A percentile compares a stretch with the other conserved stretches of the same genome.
phyloP scores from a whole-genome alignment of 192 early-diverging fungal genomes.

The Gryganskiella cystojenkinii region DNA sequence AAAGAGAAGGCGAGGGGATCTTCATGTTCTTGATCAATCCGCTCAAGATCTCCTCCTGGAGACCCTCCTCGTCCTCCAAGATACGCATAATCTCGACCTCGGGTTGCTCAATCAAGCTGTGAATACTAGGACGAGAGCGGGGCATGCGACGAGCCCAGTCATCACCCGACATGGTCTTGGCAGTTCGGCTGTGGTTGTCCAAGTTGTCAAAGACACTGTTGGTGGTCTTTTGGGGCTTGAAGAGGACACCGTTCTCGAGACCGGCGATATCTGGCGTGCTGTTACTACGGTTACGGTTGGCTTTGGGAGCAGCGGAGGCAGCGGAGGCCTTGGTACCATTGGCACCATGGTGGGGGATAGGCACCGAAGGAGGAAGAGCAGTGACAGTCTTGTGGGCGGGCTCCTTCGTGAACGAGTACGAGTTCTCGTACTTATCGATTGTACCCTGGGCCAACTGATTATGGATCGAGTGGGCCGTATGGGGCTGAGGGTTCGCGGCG shows the following conservation, averaged over 20 bases:
- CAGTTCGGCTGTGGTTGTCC: conserved; percentile 44
- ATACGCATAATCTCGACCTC: conserved; percentile 67
- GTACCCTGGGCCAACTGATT: conserved; percentile 1
- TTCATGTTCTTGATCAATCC: conserved; percentile 90
- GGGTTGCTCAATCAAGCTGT: conserved; percentile 53
- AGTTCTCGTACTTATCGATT: conserved; percentile 43
- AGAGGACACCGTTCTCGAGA: conserved; percentile 36
- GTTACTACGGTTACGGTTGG: conserved; percentile 55
- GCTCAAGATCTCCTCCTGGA: conserved; percentile 86
- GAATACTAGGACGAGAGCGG: conserved; percentile 48
- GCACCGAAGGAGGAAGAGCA: conserved; percentile 12
- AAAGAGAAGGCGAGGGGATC: conserved; percentile 87
- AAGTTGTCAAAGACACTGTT: conserved; percentile 48
- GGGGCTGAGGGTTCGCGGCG: conserved; percentile 5
- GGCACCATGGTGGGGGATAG: conserved; percentile 16
- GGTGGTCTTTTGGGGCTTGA: conserved; percentile 47
- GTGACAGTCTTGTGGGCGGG: conserved; percentile 32
- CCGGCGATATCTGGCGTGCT: conserved; percentile 57
- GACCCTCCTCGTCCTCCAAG: conserved; percentile 69
- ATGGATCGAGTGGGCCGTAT: conserved; percentile 9
- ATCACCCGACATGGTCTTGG: conserved; percentile 50
- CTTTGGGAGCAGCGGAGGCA: conserved; percentile 13
- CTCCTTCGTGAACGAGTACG: conserved; percentile 64
- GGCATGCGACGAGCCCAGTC: conserved; percentile 46
- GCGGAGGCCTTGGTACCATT: conserved; percentile 27